Base-by-base conservation (phyloP, 768 basidiomycete genomes). In the Scleroderma citrinum region DNA sequence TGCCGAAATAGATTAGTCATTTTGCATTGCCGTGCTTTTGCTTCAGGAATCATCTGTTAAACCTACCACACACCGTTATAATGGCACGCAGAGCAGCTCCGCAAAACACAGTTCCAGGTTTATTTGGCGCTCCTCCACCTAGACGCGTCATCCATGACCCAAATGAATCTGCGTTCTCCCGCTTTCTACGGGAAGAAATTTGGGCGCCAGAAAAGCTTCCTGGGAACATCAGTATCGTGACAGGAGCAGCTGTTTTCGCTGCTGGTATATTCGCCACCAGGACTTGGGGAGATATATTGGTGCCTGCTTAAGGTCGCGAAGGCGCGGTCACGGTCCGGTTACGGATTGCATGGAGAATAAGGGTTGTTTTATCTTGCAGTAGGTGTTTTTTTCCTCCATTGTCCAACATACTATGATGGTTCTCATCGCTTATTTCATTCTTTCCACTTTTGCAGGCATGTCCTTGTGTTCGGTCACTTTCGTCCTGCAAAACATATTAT, bases 241-340 rank as follows among this genome's bases (percentile, higher is more conserved):
- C 82, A 7, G 83, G 83, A 17, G 68, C 83, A 7, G 71, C 75
- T 6, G 67, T 89, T 52, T 92, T 91, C 57, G 67, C 80, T 21
- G 85, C 78, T 24, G 86, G 87, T 3, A 81, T 92, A 49, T 65
- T 82, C 38, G 80, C 72, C 13, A 80, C 83, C 14, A 81, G 87
- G 64, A 78, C 79, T 36, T 95, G 85, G 77, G 90, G 90, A 11
- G 86, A 85, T 36, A 62, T 86, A 37, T 77, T 91, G 71, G 76
- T 91, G 7, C 85, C 85, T 38, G 80, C 77, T 23, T 86, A 64
- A 69, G 46, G 24, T 49, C 14, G 20, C 21, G 29, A 20, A 30
- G 17, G 16, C 10, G 14, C 10, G 23, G 37, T 8, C 36, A 23
- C 16, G 26, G 8, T 29, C 26, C 19, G 24, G 46, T 6, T 21